phyloP scores from a whole-genome alignment of 2,329 filamentous ascomycete species.

The Epichloe sibirici region DNA sequence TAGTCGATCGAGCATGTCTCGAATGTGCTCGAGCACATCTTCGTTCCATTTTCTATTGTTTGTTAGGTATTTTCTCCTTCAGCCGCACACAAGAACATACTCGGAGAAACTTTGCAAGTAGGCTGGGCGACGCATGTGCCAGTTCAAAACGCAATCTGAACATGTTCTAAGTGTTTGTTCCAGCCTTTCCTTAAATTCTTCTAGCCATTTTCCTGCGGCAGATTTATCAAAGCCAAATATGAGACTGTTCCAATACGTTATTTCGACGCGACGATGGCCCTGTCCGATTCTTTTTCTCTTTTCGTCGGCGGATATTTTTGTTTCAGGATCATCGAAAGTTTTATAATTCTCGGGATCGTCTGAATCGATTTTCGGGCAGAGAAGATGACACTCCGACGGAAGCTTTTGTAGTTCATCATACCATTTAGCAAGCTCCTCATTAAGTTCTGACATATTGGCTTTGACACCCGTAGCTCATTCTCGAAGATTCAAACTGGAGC shows the following conservation, averaged over 20 bases:
- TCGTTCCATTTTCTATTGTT: slow-evolving; percentile 32
- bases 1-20: slow-evolving; percentile 42
- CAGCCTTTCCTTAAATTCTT: slow-evolving; percentile 45
- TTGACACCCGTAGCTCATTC: slow-evolving; percentile 2
- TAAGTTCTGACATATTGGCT: slow-evolving; percentile 24
- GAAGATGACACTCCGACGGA: slow-evolving; percentile 45
- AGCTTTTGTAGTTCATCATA: slow-evolving; percentile 32
- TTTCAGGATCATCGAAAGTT: slow-evolving; percentile 33
- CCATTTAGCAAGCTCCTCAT: slow-evolving; percentile 30
- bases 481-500: neutral
- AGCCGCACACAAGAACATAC: slow-evolving; percentile 21
- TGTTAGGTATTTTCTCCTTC: slow-evolving; percentile 10
- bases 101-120: slow-evolving; percentile 52
- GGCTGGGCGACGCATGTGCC: slow-evolving; percentile 55
- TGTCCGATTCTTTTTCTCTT: slow-evolving; percentile 43
- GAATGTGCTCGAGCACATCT: slow-evolving; percentile 37
- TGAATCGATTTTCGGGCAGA: slow-evolving; percentile 53
- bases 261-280: slow-evolving; percentile 42
- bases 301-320: slow-evolving; percentile 35
- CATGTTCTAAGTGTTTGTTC: slow-evolving; percentile 50
- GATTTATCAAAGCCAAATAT: slow-evolving; percentile 55
- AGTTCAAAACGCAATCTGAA: slow-evolving; percentile 59
- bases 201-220: slow-evolving; percentile 45
- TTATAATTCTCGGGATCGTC: slow-evolving; percentile 53
- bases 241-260: slow-evolving; percentile 55